Percentiles rank a stretch among this genome's conserved stretches.
Conservation (phyloP, 768 basidiomycete species). For the Cyathus striatus region DNA sequence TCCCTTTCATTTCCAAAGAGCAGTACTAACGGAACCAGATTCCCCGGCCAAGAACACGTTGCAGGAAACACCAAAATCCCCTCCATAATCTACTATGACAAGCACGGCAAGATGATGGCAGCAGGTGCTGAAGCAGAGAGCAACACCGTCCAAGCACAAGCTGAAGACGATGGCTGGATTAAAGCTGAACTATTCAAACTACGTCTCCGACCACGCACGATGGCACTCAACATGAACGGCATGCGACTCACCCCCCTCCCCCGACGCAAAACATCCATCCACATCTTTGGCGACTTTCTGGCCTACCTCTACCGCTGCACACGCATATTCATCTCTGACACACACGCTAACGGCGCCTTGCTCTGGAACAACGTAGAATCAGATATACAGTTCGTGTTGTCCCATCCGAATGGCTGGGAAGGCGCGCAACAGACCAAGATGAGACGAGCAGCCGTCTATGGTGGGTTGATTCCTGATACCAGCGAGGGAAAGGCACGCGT, state of each 20-base stretch:
- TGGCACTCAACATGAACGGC: constrained; percentile 82
- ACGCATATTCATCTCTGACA: constrained; percentile 70
- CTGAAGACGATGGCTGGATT: constrained; percentile 76
- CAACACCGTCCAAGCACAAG: constrained; percentile 49
- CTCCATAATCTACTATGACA: constrained; percentile 71
- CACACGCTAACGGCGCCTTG: constrained; percentile 70
- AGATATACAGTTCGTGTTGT: constrained; percentile 69
- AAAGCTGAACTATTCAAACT: constrained; percentile 83
- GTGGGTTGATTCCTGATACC: constrained; percentile 69
- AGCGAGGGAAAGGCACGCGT: constrained; percentile 70
- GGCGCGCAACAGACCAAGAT: constrained; percentile 74
- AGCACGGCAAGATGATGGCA: constrained; percentile 56
- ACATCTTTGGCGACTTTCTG: constrained; percentile 79
- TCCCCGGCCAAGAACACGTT: constrained; percentile 83
- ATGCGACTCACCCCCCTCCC: constrained; percentile 72
- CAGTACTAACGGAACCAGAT: constrained; percentile 31
- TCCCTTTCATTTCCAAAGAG: constrained; percentile 1
- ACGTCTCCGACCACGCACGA: constrained; percentile 68
- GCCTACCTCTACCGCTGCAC: constrained; percentile 73
- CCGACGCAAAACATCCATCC: constrained; percentile 58
- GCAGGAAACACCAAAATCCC: constrained; percentile 84
- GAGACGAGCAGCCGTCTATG: constrained; percentile 68
- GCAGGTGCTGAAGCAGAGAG: constrained; percentile 78
- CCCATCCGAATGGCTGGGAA: constrained; percentile 84
- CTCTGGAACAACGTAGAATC: constrained; percentile 70